A percentile compares a stretch with the other conserved stretches of the same genome.
Evolutionary conservation across 139 green algal species (phyloP).

Genomic region (Desmodesmus armatus): DNA sequence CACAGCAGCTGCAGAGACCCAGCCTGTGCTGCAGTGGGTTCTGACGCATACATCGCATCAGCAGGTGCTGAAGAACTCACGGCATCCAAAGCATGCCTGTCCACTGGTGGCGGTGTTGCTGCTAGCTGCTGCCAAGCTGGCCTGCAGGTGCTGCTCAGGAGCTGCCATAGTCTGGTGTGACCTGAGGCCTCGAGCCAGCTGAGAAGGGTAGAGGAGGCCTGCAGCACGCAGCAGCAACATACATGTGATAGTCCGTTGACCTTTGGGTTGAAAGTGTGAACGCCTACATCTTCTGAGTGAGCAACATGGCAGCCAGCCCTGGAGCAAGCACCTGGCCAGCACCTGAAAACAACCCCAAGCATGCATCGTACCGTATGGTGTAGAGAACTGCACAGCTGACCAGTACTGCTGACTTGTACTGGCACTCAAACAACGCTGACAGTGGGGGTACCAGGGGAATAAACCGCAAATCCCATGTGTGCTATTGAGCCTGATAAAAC

Average conservation of each 20-base stretch:
- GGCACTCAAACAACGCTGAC: too few species aligned
- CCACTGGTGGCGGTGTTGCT: conserved; percentile 22
- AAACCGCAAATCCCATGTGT: too few species aligned
- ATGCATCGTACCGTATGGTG: too few species aligned
- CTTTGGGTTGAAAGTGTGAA: background rate
- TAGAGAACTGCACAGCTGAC: too few species aligned
- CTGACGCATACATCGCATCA: background rate
- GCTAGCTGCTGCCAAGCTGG: conserved; percentile 18
- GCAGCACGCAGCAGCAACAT: background rate
- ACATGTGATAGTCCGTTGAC: background rate
- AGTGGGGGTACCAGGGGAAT: too few species aligned
- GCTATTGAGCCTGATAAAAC: too few species aligned
- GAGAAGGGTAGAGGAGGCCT: background rate
- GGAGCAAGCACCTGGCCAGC: background rate
- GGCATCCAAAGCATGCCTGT: background rate
- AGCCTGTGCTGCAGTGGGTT: conserved; percentile 2
- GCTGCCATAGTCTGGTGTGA: conserved; percentile 28
- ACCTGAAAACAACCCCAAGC: background rate
- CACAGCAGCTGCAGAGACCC: conserved; percentile 4
- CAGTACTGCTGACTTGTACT: too few species aligned
- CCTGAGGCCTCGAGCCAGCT: conserved; percentile 10
- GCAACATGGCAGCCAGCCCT: background rate
- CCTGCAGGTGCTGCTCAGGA: background rate
- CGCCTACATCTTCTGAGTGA: background rate
- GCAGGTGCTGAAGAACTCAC: background rate